These are phyloP conservation scores for Geotrichum phurueaensis DNA, from an alignment of 1,139 yeast species.

Conservation along the genomic window DNA sequence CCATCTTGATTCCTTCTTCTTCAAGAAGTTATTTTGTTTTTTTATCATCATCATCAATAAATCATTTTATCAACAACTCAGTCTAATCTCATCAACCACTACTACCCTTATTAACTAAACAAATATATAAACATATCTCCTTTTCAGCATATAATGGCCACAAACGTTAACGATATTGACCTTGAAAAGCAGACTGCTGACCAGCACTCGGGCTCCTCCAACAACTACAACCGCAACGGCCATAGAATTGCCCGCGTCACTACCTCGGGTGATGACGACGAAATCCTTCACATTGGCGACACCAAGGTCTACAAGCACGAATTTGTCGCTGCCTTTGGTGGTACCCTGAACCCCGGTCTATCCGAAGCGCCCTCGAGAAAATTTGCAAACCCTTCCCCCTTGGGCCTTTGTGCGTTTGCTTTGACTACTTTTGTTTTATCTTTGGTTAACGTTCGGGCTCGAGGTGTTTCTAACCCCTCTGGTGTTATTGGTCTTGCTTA, in stretches of 20 bases:
- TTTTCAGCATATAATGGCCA: not conserved
- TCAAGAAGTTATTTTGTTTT: not conserved
- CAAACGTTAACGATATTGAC: conserved; percentile 2
- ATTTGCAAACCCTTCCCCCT: conserved; percentile 84
- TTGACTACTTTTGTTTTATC: conserved; percentile 78
- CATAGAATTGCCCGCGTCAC: conserved; percentile 27
- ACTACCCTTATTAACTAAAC: not conserved
- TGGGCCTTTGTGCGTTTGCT: conserved; percentile 80
- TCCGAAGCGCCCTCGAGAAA: conserved; percentile 60
- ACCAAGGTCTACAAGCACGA: conserved; percentile 61
- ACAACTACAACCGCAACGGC: not conserved
- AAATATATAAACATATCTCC: not conserved
- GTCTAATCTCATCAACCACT: not conserved
- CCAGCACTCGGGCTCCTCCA: conserved; percentile 14
- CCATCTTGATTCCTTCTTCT: not conserved
- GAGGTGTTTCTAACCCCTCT: conserved; percentile 48
- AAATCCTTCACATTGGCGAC: conserved; percentile 66
- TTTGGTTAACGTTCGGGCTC: conserved; percentile 57
- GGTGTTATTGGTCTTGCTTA: conserved; percentile 68
- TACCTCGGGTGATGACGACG: conserved; percentile 42
- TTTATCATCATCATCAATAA: not conserved
- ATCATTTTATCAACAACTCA: no score
- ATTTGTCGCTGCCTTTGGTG: conserved; percentile 65
- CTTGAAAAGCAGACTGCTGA: conserved; percentile 14
- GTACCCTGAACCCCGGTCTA: conserved; percentile 60